Conservation (phyloP, 108 stramenopile species). For the Epithemia pelagica region DNA sequence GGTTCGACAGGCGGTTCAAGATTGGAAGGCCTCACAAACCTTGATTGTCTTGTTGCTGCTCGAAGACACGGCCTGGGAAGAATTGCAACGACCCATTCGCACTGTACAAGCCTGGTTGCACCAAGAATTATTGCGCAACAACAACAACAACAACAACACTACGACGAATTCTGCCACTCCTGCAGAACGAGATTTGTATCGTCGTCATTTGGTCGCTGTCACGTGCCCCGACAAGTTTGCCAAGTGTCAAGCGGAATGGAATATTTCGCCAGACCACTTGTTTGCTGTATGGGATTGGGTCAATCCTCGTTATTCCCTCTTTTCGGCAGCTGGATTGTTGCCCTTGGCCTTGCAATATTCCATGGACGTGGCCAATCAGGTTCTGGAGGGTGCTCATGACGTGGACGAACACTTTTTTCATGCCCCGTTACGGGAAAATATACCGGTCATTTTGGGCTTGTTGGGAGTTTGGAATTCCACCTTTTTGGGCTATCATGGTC, state of each 20-base stretch:
- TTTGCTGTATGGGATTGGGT: conserved; percentile 99
- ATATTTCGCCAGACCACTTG: conserved; percentile 73
- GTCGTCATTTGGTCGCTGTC: conserved; percentile 85
- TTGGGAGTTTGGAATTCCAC: conserved; percentile 98
- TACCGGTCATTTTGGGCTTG: conserved; percentile 94
- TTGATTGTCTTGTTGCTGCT: background rate
- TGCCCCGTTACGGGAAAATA: conserved; percentile 89
- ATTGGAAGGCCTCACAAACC: background rate
- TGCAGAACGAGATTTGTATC: conserved; percentile 46
- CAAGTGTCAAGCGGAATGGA: conserved; percentile 43
- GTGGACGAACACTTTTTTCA: conserved; percentile 98
- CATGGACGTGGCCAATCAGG: conserved; percentile 58
- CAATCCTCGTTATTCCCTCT: conserved; percentile 88
- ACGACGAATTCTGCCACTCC: conserved; percentile 13
- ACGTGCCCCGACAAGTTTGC: conserved; percentile 15
- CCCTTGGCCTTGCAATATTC: conserved; percentile 91
- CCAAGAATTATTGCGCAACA: background rate
- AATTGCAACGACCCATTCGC: background rate
- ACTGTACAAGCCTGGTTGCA: background rate
- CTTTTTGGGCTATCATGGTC: conserved; percentile 90
- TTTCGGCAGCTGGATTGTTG: conserved; percentile 77
- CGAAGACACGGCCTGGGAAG: background rate
- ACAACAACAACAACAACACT: background rate
- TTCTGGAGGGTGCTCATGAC: conserved; percentile 93
- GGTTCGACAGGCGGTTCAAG: background rate